A percentile compares a stretch with the other conserved stretches of the same genome.
These are phyloP conservation scores for Ophiostoma sp. DNA, from an alignment of 2,329 filamentous ascomycete genomes.

Conservation along the genomic window DNA sequence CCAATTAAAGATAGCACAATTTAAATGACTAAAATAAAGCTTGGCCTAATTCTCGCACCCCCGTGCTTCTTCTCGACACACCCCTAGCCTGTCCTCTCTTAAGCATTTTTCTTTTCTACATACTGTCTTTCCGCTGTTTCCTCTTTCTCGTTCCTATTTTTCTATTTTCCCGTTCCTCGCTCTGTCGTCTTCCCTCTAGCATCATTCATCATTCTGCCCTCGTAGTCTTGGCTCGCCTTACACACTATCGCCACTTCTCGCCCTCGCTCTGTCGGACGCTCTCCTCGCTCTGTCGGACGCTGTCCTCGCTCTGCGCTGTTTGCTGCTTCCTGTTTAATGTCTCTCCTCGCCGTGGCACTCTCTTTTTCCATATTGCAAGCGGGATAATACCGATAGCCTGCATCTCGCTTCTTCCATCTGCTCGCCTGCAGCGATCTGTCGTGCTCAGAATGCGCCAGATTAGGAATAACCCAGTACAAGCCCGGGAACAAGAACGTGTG, in stretches of 20 bases:
- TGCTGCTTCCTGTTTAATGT: neutral
- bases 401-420: too few relatives aligned
- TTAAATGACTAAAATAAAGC: neutral
- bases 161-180: neutral
- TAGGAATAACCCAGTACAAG: neutral
- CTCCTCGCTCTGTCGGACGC: neutral
- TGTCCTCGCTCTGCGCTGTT: neutral
- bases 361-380: neutral
- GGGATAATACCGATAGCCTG: too few relatives aligned
- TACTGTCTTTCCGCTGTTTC: neutral
- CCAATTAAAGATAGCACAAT: neutral
- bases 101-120: neutral
- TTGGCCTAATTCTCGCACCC: neutral
- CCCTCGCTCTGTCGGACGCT: neutral
- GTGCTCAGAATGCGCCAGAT: neutral
- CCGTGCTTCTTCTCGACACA: neutral
- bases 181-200: too few relatives aligned
- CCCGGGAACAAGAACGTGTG: neutral
- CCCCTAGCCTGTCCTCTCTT: neutral
- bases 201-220: neutral
- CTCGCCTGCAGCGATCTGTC: too few relatives aligned
- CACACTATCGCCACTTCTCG: neutral
- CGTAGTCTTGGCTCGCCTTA: conserved; percentile 4
- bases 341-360: neutral
- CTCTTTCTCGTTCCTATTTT: neutral